Percentiles rank a stretch among this genome's conserved stretches.
Conservation (phyloP, 306 rosid genomes). For the Macrotyloma uniflorum region DNA sequence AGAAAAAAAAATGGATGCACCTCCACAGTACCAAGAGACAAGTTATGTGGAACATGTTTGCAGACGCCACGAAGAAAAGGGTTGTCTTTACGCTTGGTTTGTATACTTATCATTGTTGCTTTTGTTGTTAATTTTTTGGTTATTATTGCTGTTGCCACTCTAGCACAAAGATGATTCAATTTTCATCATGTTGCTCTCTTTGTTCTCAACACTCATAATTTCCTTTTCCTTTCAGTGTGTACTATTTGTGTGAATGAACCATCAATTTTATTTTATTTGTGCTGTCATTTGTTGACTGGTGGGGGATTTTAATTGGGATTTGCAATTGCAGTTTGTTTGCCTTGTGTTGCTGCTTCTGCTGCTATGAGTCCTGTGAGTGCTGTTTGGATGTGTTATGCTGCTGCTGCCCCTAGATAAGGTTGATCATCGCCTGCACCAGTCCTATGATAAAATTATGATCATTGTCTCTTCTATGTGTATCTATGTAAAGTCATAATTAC, state of each 20-base stretch:
- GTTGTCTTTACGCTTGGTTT: slow-evolving; percentile 48
- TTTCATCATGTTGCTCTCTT: slow-evolving; percentile 40
- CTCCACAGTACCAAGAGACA: slow-evolving; percentile 32
- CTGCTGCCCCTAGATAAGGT: slow-evolving; percentile 1
- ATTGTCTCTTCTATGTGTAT: background rate
- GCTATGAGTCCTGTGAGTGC: slow-evolving; percentile 43
- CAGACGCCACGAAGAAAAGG: slow-evolving; percentile 46
- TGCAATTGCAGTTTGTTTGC: slow-evolving; percentile 36
- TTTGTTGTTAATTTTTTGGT: slow-evolving; percentile 6
- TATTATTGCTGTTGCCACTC: slow-evolving; percentile 37
- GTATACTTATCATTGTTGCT: slow-evolving; percentile 16
- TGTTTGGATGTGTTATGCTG: slow-evolving; percentile 38
- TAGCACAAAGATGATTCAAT: background rate
- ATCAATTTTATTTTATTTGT: background rate
- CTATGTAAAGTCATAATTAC: background rate
- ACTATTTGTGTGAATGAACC: background rate
- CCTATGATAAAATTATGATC: background rate
- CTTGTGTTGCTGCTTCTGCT: slow-evolving; percentile 45
- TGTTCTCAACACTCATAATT: slow-evolving; percentile 28
- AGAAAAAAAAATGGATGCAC: slow-evolving; percentile 17
- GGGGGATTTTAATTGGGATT: slow-evolving; percentile 2
- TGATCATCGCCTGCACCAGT: background rate
- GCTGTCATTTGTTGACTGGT: background rate
- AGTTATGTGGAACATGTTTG: slow-evolving; percentile 38
- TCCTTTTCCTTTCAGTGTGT: background rate